phyloP scores from a whole-genome alignment of 1,284 basidiomycete genomes.

The Cryptococcus sp. region DNA sequence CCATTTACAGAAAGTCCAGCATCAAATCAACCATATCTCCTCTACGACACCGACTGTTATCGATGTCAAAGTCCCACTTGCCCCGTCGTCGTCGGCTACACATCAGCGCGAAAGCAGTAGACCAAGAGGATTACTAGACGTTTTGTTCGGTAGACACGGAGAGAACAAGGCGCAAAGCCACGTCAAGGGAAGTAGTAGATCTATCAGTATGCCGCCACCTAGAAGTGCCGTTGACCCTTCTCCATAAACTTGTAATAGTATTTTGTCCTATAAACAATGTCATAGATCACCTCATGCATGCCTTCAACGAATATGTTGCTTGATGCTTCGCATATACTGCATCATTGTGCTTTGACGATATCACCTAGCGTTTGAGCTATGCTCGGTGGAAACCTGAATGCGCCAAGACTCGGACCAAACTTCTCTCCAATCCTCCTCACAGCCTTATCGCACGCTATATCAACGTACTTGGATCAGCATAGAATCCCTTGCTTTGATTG shows the following conservation, averaged over 20 bases:
- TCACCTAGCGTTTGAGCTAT: constrained; percentile 36
- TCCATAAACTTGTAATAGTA: no score
- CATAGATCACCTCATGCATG: no score
- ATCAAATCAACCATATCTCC: neutral
- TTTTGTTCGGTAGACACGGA: constrained; percentile 3
- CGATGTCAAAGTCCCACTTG: no score
- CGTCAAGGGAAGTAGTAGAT: neutral
- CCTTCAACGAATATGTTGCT: no score
- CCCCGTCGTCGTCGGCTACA: no score
- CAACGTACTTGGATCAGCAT: neutral
- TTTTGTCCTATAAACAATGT: no score
- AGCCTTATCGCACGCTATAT: constrained; percentile 28
- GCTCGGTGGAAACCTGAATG: constrained; percentile 42
- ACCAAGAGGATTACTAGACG: constrained; percentile 3
- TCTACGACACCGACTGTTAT: neutral
- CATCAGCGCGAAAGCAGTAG: neutral
- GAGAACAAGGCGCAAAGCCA: neutral
- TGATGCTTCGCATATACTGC: neutral
- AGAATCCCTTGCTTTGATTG: neutral
- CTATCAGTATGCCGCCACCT: constrained; percentile 1
- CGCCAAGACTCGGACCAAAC: constrained; percentile 39
- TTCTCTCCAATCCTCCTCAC: constrained; percentile 33
- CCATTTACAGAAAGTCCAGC: neutral
- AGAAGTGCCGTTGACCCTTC: no score
- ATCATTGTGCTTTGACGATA: constrained; percentile 26